phyloP scores from a whole-genome alignment of 371 early-diverging fungal genomes.

The Choanephora cucurbitarum region DNA sequence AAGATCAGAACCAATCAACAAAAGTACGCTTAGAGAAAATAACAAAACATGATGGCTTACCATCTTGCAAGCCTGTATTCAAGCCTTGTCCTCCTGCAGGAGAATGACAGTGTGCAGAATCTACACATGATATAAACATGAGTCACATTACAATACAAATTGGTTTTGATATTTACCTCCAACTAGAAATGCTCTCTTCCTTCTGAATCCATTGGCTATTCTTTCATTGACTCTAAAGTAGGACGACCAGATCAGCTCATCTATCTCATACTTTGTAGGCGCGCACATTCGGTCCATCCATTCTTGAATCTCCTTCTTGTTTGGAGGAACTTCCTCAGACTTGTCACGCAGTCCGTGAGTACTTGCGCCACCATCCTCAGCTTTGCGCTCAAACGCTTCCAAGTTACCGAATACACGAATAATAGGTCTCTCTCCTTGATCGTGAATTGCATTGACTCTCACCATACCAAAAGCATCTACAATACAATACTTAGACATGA shows the following conservation, averaged over 20 bases:
- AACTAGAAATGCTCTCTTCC: conserved; percentile 34
- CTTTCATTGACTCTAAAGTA: conserved; percentile 46
- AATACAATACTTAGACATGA: not conserved
- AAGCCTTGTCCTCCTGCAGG: conserved; percentile 39
- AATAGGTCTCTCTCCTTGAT: conserved; percentile 3
- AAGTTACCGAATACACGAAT: conserved; percentile 21
- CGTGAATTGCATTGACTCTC: not conserved
- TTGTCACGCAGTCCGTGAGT: conserved; percentile 11
- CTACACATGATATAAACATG: conserved; percentile 7
- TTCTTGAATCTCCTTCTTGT: conserved; percentile 14
- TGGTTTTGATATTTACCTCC: conserved; percentile 30
- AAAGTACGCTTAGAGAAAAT: no score
- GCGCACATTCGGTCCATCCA: conserved; percentile 11
- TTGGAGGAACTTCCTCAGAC: not conserved
- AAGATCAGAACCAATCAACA: no score
- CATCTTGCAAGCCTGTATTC: conserved; percentile 42
- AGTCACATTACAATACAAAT: not conserved
- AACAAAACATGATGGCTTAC: conserved; percentile 11
- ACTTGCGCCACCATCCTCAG: not conserved
- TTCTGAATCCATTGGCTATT: conserved; percentile 41
- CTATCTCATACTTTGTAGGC: conserved; percentile 13
- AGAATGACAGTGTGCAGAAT: conserved; percentile 48
- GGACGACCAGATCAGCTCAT: conserved; percentile 20
- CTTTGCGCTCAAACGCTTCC: conserved; percentile 1
- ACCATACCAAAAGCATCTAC: conserved; percentile 20